Conservation (phyloP, 257 asterid genomes). For the Avicennia marina region DNA sequence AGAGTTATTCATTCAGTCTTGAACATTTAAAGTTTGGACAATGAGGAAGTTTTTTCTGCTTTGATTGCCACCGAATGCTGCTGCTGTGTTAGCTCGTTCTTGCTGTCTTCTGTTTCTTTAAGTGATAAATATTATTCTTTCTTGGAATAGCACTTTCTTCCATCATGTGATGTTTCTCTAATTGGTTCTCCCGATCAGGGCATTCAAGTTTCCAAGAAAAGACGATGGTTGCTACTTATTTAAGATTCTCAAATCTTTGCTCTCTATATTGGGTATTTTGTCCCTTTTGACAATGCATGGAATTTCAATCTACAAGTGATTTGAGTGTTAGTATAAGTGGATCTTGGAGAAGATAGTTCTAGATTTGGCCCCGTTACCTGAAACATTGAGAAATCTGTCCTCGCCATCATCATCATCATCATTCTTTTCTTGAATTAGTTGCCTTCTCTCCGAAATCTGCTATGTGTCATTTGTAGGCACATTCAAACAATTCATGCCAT, state of each 20-base stretch:
- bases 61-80: background rate
- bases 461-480: constrained; percentile 21
- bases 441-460: constrained; percentile 74
- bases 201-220: background rate
- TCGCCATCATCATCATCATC: constrained; percentile 88
- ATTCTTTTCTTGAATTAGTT: constrained; percentile 89
- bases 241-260: too few relatives aligned
- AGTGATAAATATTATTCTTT: constrained; percentile 1
- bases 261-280: constrained; percentile 3
- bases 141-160: background rate
- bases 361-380: constrained; percentile 50
- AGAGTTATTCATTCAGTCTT: background rate
- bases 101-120: background rate
- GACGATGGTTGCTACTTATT: too few relatives aligned
- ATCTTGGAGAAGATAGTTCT: constrained; percentile 55
- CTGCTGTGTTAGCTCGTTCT: background rate
- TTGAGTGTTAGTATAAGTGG: constrained; percentile 45
- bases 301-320: constrained; percentile 27
- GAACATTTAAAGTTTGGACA: too few relatives aligned
- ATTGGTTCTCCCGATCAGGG: constrained; percentile 1
- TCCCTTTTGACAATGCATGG: constrained; percentile 31
- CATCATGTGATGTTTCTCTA: constrained; percentile 4
- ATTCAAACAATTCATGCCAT: constrained; percentile 18
- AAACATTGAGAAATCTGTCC: constrained; percentile 67
- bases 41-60: background rate